Evolutionary conservation across 179 eudicot species (phyloP).

Genomic region (Heliamphora pulchella): DNA sequence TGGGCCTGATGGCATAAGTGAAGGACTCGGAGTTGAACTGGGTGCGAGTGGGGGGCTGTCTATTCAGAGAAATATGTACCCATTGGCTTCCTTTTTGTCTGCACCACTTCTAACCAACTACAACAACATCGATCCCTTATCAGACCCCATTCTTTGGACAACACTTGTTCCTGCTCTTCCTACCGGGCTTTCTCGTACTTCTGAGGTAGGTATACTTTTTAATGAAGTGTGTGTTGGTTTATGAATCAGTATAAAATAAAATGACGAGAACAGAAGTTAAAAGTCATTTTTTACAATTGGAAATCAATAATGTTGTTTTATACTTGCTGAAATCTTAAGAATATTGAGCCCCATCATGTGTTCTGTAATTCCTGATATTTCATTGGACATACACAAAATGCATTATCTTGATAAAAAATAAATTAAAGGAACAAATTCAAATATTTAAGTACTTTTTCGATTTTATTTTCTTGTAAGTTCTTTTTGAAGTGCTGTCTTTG

Average conservation of each 20-base stretch:
- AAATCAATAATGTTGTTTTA: neutral
- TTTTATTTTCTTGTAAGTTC: neutral
- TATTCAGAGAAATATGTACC: constrained; percentile 58
- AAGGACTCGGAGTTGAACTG: constrained; percentile 41
- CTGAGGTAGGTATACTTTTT: constrained; percentile 51
- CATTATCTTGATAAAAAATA: neutral
- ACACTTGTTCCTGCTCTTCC: constrained; percentile 71
- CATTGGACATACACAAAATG: neutral
- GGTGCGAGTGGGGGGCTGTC: constrained; percentile 41
- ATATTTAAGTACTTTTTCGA: neutral
- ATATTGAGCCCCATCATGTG: neutral
- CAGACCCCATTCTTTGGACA: constrained; percentile 82
- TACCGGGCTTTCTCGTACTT: constrained; percentile 44
- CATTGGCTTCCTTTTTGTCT: constrained; percentile 59
- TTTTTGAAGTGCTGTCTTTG: no score
- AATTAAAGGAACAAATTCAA: neutral
- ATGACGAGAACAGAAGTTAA: neutral
- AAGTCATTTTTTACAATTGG: neutral
- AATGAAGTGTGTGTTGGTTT: neutral
- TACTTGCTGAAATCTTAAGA: neutral
- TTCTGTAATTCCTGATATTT: neutral
- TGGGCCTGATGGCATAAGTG: constrained; percentile 41
- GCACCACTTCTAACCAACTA: constrained; percentile 81
- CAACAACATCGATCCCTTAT: constrained; percentile 60
- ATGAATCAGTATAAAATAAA: neutral